Evolutionary conservation across 2,329 filamentous ascomycete genomes (phyloP).

Genomic region (Phaeophleospora eucalypticola): DNA sequence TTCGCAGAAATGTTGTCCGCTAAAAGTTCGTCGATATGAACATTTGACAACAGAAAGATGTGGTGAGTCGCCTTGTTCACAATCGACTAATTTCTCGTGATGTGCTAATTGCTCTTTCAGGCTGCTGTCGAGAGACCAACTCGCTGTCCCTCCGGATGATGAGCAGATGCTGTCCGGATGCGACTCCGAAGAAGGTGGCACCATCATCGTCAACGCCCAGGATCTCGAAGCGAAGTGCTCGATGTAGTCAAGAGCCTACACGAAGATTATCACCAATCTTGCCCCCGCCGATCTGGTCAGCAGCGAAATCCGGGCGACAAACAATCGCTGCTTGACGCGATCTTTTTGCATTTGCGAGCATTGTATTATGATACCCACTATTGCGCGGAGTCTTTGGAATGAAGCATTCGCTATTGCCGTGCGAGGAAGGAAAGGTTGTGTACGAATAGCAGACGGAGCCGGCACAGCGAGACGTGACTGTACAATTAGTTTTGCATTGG

Average conservation of each 20-base stretch:
- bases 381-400: not conserved
- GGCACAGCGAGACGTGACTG: too few species aligned
- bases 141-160: slow-evolving; percentile 1
- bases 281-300: not conserved
- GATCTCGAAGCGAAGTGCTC: too few species aligned
- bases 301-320: too few species aligned
- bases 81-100: not conserved
- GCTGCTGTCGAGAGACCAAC: slow-evolving; percentile 9
- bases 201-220: not conserved
- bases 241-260: too few species aligned
- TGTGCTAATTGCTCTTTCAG: not conserved
- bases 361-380: not conserved
- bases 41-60: slow-evolving; percentile 5
- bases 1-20: slow-evolving; percentile 5
- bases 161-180: not conserved
- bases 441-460: too few species aligned
- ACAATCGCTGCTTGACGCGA: not conserved
- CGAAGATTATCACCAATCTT: too few species aligned
- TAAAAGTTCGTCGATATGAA: slow-evolving; percentile 6
- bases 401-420: too few species aligned
- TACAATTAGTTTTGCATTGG: too few species aligned
- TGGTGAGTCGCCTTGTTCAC: not conserved
- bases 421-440: too few species aligned
- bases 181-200: not conserved
- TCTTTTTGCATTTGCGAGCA: not conserved